Evolutionary conservation across 345 rosid genomes (phyloP).

Genomic region (Citrus mangshanensis): DNA sequence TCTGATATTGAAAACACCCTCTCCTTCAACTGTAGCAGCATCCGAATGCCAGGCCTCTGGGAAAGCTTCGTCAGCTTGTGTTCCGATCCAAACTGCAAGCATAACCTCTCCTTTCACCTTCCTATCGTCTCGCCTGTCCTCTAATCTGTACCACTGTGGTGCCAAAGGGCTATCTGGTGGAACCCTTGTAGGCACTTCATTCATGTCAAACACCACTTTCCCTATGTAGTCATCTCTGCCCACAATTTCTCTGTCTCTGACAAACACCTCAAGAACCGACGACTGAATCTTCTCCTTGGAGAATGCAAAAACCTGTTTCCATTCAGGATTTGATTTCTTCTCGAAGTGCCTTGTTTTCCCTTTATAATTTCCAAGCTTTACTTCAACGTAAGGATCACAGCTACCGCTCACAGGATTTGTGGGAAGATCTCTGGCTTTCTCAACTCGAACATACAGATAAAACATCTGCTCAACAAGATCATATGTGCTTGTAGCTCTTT

Average conservation of each 20-base stretch:
- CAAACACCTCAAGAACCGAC: slow-evolving; percentile 65
- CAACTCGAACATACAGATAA: slow-evolving; percentile 76
- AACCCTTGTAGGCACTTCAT: slow-evolving; percentile 92
- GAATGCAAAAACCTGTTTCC: slow-evolving; percentile 88
- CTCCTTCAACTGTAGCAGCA: slow-evolving; percentile 77
- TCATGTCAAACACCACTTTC: slow-evolving; percentile 77
- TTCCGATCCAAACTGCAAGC: slow-evolving; percentile 98
- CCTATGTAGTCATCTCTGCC: slow-evolving; percentile 80
- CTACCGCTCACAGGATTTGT: slow-evolving; percentile 58
- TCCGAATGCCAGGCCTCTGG: slow-evolving; percentile 93
- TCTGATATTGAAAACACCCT: slow-evolving; percentile 66
- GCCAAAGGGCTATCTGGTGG: slow-evolving; percentile 97
- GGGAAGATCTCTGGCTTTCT: slow-evolving; percentile 84
- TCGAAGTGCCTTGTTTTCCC: slow-evolving; percentile 81
- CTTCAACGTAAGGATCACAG: slow-evolving; percentile 82
- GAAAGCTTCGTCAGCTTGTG: slow-evolving; percentile 95
- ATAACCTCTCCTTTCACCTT: slow-evolving; percentile 77
- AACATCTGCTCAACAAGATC: slow-evolving; percentile 91
- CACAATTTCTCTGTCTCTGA: slow-evolving; percentile 75
- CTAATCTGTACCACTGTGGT: slow-evolving; percentile 88
- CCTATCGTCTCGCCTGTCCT: slow-evolving; percentile 49
- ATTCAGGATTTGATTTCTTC: slow-evolving; percentile 70
- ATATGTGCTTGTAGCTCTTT: slow-evolving; percentile 78
- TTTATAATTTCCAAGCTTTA: slow-evolving; percentile 80
- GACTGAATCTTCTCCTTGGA: slow-evolving; percentile 84